phyloP scores from a whole-genome alignment of 495 filamentous ascomycete genomes.

The Viridothelium virens region DNA sequence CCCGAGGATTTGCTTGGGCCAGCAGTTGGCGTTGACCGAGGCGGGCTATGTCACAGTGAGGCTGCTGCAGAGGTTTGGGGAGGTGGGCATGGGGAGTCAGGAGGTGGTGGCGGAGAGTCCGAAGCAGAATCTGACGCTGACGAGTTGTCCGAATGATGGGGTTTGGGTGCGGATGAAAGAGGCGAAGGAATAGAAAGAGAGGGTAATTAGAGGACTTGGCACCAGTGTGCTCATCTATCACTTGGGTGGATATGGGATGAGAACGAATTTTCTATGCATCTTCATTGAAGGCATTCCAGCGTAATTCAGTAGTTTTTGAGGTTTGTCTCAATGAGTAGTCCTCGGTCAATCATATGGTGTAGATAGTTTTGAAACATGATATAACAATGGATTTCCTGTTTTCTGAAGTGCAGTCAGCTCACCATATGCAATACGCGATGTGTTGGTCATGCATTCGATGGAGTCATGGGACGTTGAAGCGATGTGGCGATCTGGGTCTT shows the following conservation, averaged over 20 bases:
- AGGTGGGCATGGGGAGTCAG: constrained; percentile 13
- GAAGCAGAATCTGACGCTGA: constrained; percentile 19
- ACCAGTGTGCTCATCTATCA: no score
- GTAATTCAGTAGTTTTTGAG: no score
- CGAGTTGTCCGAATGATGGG: constrained; percentile 15
- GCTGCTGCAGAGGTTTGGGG: constrained; percentile 30
- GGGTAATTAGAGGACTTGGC: neutral
- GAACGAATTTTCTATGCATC: neutral
- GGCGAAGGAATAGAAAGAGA: neutral
- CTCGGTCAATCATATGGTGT: no score
- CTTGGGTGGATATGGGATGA: neutral
- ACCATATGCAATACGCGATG: no score
- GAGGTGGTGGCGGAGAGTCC: constrained; percentile 17
- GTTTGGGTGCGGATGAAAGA: neutral
- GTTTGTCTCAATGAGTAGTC: no score
- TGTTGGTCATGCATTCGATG: no score
- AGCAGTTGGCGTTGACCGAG: constrained; percentile 38
- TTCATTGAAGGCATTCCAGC: neutral
- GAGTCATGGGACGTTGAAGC: no score
- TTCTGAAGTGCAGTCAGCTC: no score
- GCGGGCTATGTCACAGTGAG: constrained; percentile 29
- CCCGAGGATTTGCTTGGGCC: constrained; percentile 36
- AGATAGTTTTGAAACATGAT: no score
- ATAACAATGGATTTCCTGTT: no score
- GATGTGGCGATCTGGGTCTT: no score